A percentile compares a stretch with the other conserved stretches of the same genome.
phyloP scores from a whole-genome alignment of 2,329 filamentous ascomycete genomes.

The Colletotrichum sp. region DNA sequence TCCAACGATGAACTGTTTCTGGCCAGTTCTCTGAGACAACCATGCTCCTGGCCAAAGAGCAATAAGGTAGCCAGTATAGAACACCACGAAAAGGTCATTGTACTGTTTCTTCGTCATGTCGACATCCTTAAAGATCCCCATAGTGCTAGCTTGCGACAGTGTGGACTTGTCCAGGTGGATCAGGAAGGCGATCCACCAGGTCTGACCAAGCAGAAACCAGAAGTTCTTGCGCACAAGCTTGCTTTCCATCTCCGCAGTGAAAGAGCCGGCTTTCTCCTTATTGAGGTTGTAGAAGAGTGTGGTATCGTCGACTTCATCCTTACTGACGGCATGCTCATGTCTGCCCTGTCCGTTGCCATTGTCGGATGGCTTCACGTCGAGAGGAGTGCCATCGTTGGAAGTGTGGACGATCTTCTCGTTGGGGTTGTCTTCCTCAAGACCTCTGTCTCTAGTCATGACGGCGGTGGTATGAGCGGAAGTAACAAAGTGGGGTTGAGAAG shows the following conservation, averaged over 20 bases:
- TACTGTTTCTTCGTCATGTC: conserved; percentile 25
- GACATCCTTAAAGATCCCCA: conserved; percentile 30
- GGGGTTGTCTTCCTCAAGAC: not conserved
- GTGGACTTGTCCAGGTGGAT: conserved; percentile 30
- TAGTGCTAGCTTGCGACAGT: conserved; percentile 25
- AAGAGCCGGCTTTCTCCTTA: conserved; percentile 15
- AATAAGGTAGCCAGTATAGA: conserved; percentile 27
- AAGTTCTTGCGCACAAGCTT: conserved; percentile 25
- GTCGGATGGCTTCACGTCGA: not conserved
- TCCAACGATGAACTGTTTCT: conserved; percentile 26
- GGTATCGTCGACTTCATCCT: conserved; percentile 25
- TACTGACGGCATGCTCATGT: conserved; percentile 3
- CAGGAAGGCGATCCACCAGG: conserved; percentile 20
- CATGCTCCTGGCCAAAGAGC: conserved; percentile 27
- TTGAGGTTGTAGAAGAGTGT: conserved; percentile 27
- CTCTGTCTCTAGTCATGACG: not conserved
- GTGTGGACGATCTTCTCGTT: not conserved
- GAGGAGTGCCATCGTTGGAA: not conserved
- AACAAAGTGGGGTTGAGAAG: not conserved
- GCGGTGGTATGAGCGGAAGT: not conserved
- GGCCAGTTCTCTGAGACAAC: conserved; percentile 25
- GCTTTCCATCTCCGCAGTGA: conserved; percentile 6
- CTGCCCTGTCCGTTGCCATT: not conserved
- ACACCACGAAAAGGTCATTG: conserved; percentile 26
- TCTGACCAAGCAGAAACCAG: conserved; percentile 27